phyloP scores from a whole-genome alignment of 441 rosid genomes.

The Arabidopsis hybrid region DNA sequence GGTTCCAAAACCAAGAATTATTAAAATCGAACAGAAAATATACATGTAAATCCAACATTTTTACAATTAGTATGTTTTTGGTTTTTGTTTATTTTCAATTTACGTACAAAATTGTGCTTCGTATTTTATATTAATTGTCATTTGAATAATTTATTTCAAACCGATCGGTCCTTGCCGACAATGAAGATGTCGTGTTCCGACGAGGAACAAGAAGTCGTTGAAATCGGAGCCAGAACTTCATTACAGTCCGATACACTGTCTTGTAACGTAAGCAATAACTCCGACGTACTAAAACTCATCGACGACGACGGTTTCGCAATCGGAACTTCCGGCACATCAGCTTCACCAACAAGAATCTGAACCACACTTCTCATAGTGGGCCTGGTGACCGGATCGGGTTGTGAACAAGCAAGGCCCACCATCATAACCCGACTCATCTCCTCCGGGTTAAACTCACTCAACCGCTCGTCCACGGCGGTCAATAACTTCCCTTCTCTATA shows the following conservation, averaged over 20 bases:
- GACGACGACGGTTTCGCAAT: slow-evolving; percentile 81
- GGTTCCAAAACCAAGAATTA: slow-evolving; percentile 21
- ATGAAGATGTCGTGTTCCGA: slow-evolving; percentile 61
- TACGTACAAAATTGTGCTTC: slow-evolving; percentile 37
- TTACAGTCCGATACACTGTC: slow-evolving; percentile 92
- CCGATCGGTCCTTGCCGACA: slow-evolving; percentile 61
- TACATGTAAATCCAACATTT: slow-evolving; percentile 5
- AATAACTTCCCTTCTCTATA: slow-evolving; percentile 80
- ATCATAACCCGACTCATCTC: slow-evolving; percentile 72
- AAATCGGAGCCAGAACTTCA: slow-evolving; percentile 52
- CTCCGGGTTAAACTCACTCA: slow-evolving; percentile 56
- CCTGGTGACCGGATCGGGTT: slow-evolving; percentile 88
- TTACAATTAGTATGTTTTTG: slow-evolving; percentile 4
- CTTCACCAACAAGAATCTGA: slow-evolving; percentile 89
- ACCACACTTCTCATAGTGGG: slow-evolving; percentile 88
- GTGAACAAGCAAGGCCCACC: slow-evolving; percentile 91
- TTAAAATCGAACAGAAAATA: neutral
- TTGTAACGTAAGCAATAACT: slow-evolving; percentile 76
- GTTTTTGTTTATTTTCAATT: slow-evolving; percentile 11
- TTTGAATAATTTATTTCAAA: slow-evolving; percentile 37
- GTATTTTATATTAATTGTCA: slow-evolving; percentile 24
- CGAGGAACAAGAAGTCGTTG: slow-evolving; percentile 62
- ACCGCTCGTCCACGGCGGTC: slow-evolving; percentile 73
- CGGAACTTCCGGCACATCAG: slow-evolving; percentile 85
- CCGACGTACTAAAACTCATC: slow-evolving; percentile 84